Base-by-base conservation (phyloP, 1,284 basidiomycete species). In the Phellinidium pouzarii region DNA sequence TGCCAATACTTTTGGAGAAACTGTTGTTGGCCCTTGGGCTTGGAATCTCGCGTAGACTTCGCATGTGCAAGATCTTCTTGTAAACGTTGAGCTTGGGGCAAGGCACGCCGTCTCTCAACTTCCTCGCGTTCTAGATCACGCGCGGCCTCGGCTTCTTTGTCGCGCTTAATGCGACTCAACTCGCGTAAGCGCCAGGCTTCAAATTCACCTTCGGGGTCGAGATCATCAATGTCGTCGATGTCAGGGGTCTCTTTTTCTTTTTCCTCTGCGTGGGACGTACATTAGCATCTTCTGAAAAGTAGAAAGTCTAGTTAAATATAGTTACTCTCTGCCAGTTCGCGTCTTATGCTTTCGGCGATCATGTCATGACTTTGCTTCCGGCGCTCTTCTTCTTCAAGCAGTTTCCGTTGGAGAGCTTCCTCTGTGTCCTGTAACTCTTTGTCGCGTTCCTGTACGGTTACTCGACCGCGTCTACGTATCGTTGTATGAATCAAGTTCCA, bases 1-100 rank as follows among this genome's bases (percentile, higher is more conserved):
- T 99, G 96, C 82, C 94, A 98, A 67, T 97, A 99, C 71, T 96
- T 98, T 67, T 99, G 94, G 62, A 98, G 69, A 72, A 99, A 98
- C 62, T 84, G 89, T 66, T 94, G 90, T 58, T 89, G 76, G 2
- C 91, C 92, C 61, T 92, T 87, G 1, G 87, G 83, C 68, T 94
- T 94, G 50, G 87, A 85, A 52, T 84, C 83, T 50, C 94, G 76
- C 37, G 80, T 74, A 65, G 87, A 80, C 58, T 91, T 78, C 2
- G 94, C 94, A 43, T 76, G 81, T 66, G 89, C 94, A 56, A 93
- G 64, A 66, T 99, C 95, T 67, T 98, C 95, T 64, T 81, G 84
- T 63, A 97, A 64, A 22, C 96, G 76, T 65, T 95, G 84, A 58
- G 87, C 91, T 66, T 98, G 95, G 0, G 96, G 94, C 63, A 99